phyloP scores from a whole-genome alignment of 495 filamentous ascomycete species.

The Saxophila tyrrhenica region DNA sequence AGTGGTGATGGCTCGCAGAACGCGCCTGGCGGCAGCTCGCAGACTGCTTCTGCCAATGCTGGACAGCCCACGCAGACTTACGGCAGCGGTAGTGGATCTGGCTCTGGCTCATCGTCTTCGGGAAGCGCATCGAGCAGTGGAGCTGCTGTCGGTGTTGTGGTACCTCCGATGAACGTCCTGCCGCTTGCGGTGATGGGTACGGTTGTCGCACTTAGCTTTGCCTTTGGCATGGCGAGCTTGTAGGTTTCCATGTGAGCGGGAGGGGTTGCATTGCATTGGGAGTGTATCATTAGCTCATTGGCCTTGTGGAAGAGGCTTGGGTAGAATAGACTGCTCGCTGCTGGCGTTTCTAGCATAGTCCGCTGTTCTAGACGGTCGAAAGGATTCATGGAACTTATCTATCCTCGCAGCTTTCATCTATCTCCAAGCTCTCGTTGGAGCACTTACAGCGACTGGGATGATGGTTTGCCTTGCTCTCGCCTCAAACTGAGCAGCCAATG shows the following conservation, averaged over 20 bases:
- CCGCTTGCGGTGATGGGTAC: not conserved
- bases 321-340: not conserved
- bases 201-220: not conserved
- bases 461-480: not conserved
- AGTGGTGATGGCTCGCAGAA: conserved; percentile 32
- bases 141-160: not conserved
- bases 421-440: too few relatives aligned
- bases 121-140: not conserved
- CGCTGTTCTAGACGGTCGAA: too few relatives aligned
- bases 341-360: too few relatives aligned
- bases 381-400: too few relatives aligned
- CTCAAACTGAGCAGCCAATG: not conserved
- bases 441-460: not conserved
- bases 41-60: not conserved
- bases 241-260: not conserved
- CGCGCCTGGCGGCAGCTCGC: not conserved
- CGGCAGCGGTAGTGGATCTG: not conserved
- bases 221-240: not conserved
- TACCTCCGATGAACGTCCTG: not conserved
- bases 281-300: not conserved
- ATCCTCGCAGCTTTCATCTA: too few relatives aligned
- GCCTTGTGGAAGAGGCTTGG: not conserved
- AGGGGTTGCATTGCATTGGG: not conserved
- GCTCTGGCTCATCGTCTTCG: not conserved
- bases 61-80: not conserved